Evolutionary conservation across 2,329 filamentous ascomycete species (phyloP), one percentile per base, ranked within the genome.

Genomic region (Venturia asperata): DNA sequence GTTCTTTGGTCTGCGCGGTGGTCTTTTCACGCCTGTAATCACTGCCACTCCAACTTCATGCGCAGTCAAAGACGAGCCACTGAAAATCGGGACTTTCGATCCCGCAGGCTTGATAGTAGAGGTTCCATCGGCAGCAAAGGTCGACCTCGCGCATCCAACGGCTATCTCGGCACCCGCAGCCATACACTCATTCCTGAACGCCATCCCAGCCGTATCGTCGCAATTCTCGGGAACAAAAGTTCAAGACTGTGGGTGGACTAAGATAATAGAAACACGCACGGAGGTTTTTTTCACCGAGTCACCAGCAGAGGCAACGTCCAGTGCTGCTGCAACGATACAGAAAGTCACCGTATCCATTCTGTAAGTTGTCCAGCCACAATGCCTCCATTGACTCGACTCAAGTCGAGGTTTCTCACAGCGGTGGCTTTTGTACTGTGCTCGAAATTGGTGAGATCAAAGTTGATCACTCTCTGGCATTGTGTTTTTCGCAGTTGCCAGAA

Each of bases 261-360:
- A 64, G 49, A 56, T 58, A 27, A 10, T 27, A 19, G 10, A 2
- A 5, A n/a, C 24, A 13, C 1, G 34, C 19, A n/a, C n/a, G 15
- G 10, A 30, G 19, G 5, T 6, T 7, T 9, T 3, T 2, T 9
- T 58, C 27, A 45, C 27, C 19, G 37, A 34, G n/a, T 7, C 39
- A 15, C 24, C 37, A 19, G 27, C 7, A 15, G 9, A 39, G 37
- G 3, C 17, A 13, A 9, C 17, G 5, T 24, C 37, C 27, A 43
- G 5, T 15, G 13, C 49, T 13, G 17, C 24, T 30, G 52, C 41
- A 27, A 13, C 63, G 27, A 34, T 58, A 17, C 30, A 37, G 15
- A 64, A 64, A 39, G 63, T 64, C n/a, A 52, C 63, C 15, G 63
- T 58, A 7, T 56, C 63, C 11, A 19, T 58, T 27, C 52, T 64